Percentiles rank a stretch among this genome's conserved stretches.
Evolutionary conservation across 2,329 filamentous ascomycete genomes (phyloP).

Genomic region (Ophiostoma sp.): DNA sequence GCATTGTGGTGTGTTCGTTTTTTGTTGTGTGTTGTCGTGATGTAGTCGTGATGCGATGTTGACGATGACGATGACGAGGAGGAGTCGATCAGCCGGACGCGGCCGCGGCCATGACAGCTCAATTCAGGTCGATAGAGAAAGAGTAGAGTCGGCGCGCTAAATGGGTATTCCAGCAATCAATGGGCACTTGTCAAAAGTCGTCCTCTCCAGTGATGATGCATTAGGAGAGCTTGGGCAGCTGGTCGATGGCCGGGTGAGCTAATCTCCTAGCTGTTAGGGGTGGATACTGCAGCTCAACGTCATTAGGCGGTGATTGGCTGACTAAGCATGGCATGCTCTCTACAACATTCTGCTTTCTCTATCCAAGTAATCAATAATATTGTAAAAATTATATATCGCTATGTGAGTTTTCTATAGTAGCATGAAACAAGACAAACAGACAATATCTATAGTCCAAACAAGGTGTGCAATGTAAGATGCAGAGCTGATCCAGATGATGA

Average conservation of each 20-base stretch:
- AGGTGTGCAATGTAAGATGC: neutral
- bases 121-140: neutral
- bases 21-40: neutral
- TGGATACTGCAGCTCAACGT: conserved; percentile 15
- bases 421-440: neutral
- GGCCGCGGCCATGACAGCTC: conserved; percentile 20
- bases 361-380: neutral
- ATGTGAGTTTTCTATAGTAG: neutral
- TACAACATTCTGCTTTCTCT: neutral
- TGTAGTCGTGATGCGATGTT: neutral
- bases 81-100: conserved; percentile 20
- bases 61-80: neutral
- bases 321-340: neutral
- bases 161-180: neutral
- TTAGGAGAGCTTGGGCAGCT: conserved; percentile 11
- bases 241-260: neutral
- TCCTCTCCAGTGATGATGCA: neutral
- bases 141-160: neutral
- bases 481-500: neutral
- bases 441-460: neutral
- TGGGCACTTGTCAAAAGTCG: neutral
- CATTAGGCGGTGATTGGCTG: neutral
- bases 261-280: neutral
- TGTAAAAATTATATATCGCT: neutral
- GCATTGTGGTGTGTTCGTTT: conserved; percentile 56